Conservation (phyloP, 2,329 filamentous ascomycete species). For the Pseudocercospora cruenta region DNA sequence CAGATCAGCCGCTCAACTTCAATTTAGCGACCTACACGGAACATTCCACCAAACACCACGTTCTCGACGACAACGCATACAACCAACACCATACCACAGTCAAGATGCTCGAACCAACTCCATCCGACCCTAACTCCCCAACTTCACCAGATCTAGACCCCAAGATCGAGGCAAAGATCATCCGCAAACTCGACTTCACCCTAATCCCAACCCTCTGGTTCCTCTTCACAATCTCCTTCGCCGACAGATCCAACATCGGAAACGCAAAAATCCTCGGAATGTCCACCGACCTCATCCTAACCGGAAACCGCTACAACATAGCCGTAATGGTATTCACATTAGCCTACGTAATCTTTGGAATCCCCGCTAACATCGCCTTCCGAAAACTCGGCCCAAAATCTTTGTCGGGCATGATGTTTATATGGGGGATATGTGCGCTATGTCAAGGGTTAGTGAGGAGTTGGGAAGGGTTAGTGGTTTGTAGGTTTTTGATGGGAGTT, state of each 20-base stretch:
- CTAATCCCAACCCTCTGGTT: conserved; percentile 45
- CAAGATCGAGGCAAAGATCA: neutral
- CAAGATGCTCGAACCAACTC: neutral
- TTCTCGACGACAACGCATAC: neutral
- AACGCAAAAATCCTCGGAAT: conserved; percentile 37
- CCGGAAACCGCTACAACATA: conserved; percentile 36
- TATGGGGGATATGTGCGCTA: conserved; percentile 46
- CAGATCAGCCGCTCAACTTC: neutral
- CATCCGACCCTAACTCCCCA: no score
- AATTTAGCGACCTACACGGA: no score
- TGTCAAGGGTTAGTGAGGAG: conserved; percentile 40
- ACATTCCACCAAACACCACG: no score
- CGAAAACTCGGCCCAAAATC: conserved; percentile 42
- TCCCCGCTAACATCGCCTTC: conserved; percentile 37
- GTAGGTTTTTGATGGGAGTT: conserved; percentile 41
- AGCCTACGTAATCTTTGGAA: conserved; percentile 43
- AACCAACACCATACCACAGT: neutral
- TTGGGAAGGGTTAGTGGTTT: conserved; percentile 38
- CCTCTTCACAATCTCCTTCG: conserved; percentile 40
- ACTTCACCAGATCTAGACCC: neutral
- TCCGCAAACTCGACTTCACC: conserved; percentile 17
- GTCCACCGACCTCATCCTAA: conserved; percentile 17
- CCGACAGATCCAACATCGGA: conserved; percentile 39
- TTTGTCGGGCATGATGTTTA: conserved; percentile 43
- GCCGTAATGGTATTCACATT: conserved; percentile 42